A percentile compares a stretch with the other conserved stretches of the same genome.
These are phyloP conservation scores for Bauhinia variegata DNA, from an alignment of 306 rosid species.

Conservation along the genomic window DNA sequence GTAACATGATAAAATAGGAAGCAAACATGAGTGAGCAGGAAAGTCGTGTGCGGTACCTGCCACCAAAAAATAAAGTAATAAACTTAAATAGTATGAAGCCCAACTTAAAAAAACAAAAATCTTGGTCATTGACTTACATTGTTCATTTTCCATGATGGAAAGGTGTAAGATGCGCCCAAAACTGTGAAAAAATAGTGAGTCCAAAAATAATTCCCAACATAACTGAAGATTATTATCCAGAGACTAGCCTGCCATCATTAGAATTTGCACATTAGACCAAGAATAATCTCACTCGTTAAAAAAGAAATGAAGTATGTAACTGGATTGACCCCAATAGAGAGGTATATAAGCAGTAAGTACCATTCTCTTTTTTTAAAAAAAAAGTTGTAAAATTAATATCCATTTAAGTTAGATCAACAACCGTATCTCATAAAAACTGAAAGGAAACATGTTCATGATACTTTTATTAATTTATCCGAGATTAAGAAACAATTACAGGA, in stretches of 20 bases:
- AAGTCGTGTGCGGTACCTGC: conserved; percentile 98
- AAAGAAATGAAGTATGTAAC: conserved; percentile 18
- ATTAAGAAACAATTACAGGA: conserved; percentile 25
- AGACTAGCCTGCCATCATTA: conserved; percentile 75
- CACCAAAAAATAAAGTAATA: conserved; percentile 36
- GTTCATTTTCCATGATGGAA: conserved; percentile 99
- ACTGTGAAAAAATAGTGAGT: conserved; percentile 97
- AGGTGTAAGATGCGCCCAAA: conserved; percentile 96
- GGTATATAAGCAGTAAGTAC: conserved; percentile 2
- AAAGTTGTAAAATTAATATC: conserved; percentile 3
- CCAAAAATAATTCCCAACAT: conserved; percentile 99
- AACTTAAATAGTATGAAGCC: conserved; percentile 29
- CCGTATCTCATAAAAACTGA: too few relatives aligned
- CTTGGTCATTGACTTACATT: conserved; percentile 60
- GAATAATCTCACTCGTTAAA: conserved; percentile 27
- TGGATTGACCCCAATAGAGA: conserved; percentile 16
- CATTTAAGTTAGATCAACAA: conserved; percentile 1
- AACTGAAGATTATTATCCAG: conserved; percentile 91
- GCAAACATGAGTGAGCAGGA: conserved; percentile 92
- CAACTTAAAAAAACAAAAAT: conserved; percentile 25
- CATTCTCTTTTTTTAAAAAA: conserved; percentile 4
- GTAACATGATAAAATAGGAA: conserved; percentile 90
- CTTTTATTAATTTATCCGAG: neutral
- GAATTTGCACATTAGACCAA: conserved; percentile 31
- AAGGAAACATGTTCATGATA: too few relatives aligned